These are phyloP conservation scores for Elsinoe necatrix DNA, from an alignment of 2,329 filamentous ascomycete genomes.

Conservation along the genomic window DNA sequence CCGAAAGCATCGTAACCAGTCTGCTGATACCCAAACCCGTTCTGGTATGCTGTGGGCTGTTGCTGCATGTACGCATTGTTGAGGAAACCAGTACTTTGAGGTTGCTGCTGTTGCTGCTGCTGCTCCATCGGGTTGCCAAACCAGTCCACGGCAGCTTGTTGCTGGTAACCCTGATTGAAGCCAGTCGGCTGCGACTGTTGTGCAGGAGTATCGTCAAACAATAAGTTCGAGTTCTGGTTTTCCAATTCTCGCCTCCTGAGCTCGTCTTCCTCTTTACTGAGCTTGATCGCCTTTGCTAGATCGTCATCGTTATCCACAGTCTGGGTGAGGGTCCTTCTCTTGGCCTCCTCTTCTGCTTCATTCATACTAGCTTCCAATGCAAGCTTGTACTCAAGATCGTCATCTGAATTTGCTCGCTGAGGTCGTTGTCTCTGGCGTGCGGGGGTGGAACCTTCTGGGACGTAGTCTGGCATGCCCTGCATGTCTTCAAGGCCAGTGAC, in stretches of 20 bases:
- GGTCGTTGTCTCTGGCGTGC: constrained; percentile 38
- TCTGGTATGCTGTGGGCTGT: constrained; percentile 57
- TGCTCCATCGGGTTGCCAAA: constrained; percentile 89
- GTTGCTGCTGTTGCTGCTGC: constrained; percentile 48
- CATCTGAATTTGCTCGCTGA: constrained; percentile 53
- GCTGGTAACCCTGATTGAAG: constrained; percentile 95
- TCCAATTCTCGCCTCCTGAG: constrained; percentile 76
- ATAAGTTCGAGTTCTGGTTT: constrained; percentile 69
- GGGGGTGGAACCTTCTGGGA: constrained; percentile 29
- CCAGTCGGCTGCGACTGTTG: constrained; percentile 66
- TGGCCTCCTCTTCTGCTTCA: constrained; percentile 85
- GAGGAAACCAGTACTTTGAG: constrained; percentile 59
- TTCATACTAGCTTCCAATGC: constrained; percentile 92
- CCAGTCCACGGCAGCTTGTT: constrained; percentile 93
- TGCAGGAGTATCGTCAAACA: constrained; percentile 75
- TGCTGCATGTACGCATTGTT: constrained; percentile 55
- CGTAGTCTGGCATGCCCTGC: constrained; percentile 38
- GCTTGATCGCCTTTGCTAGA: constrained; percentile 84
- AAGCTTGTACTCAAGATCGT: constrained; percentile 77
- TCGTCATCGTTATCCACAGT: constrained; percentile 63
- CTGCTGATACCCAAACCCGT: constrained; percentile 62
- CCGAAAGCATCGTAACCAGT: constrained; percentile 53
- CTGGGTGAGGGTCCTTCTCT: constrained; percentile 50
- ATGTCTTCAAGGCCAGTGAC: constrained; percentile 89
- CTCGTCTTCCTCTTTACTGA: constrained; percentile 93